Conservation (phyloP, 257 asterid species). For the Prunella vulgaris region DNA sequence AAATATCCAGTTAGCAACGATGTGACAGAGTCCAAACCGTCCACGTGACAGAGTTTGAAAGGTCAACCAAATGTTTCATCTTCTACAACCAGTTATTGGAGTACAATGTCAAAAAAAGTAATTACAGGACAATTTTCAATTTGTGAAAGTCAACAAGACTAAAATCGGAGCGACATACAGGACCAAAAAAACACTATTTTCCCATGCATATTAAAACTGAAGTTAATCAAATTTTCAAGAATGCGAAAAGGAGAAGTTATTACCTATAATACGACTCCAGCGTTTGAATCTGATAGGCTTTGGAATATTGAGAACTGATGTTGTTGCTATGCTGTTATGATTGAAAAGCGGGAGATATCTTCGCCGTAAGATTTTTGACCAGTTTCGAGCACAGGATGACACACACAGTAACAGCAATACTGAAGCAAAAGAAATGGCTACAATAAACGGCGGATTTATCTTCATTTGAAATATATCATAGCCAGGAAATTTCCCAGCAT, state of each 20-base stretch:
- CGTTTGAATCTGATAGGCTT: constrained; percentile 66
- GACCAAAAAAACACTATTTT: background rate
- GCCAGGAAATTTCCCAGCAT: constrained; percentile 34
- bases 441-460: constrained; percentile 46
- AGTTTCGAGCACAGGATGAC: constrained; percentile 40
- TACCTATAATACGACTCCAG: constrained; percentile 80
- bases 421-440: constrained; percentile 46
- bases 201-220: background rate
- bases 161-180: background rate
- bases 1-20: too few species aligned
- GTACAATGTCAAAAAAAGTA: background rate
- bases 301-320: constrained; percentile 58
- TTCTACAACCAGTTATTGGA: background rate
- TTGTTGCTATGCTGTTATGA: constrained; percentile 47
- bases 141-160: background rate
- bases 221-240: background rate
- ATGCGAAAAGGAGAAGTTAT: background rate
- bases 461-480: constrained; percentile 43
- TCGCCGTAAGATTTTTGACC: constrained; percentile 52
- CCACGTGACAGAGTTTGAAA: background rate
- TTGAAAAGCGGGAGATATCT: constrained; percentile 63
- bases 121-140: background rate
- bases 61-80: background rate
- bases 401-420: constrained; percentile 50
- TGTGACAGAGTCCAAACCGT: too few species aligned